Evolutionary conservation across 1,139 yeast genomes (phyloP).

Genomic region (Scheffersomyces quercinus): DNA sequence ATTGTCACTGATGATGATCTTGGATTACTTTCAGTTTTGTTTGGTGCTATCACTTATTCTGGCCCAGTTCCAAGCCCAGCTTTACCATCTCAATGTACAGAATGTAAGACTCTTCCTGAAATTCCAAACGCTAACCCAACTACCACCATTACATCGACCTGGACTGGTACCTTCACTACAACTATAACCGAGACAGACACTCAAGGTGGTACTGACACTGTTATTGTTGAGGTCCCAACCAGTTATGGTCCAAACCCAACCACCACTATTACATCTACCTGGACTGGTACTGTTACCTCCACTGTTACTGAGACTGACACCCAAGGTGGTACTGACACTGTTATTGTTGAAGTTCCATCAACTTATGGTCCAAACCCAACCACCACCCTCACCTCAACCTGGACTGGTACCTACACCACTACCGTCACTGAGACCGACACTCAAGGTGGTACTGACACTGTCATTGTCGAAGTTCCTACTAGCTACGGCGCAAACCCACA

Average conservation of each 20-base stretch:
- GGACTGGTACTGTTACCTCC: constrained; percentile 6
- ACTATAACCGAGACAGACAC: constrained; percentile 7
- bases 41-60: constrained; percentile 10
- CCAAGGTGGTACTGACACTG: constrained; percentile 10
- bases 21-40: constrained; percentile 13
- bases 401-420: background rate
- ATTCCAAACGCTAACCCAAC: constrained; percentile 4
- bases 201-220: constrained; percentile 12
- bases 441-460: constrained; percentile 12
- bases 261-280: constrained; percentile 11
- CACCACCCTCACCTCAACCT: background rate
- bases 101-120: constrained; percentile 8
- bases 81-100: constrained; percentile 17
- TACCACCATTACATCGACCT: constrained; percentile 1
- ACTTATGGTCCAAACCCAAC: background rate
- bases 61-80: constrained; percentile 17
- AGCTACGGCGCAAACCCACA: constrained; percentile 9
- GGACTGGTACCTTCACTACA: constrained; percentile 2
- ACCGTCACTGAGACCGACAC: background rate
- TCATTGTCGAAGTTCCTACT: constrained; percentile 13
- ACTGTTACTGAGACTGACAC: constrained; percentile 15
- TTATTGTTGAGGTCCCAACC: constrained; percentile 13
- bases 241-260: constrained; percentile 10
- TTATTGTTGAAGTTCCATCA: background rate
- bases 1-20: constrained; percentile 12